Conservation (phyloP, 2,329 filamentous ascomycete genomes). For the Talaromyces sp. region DNA sequence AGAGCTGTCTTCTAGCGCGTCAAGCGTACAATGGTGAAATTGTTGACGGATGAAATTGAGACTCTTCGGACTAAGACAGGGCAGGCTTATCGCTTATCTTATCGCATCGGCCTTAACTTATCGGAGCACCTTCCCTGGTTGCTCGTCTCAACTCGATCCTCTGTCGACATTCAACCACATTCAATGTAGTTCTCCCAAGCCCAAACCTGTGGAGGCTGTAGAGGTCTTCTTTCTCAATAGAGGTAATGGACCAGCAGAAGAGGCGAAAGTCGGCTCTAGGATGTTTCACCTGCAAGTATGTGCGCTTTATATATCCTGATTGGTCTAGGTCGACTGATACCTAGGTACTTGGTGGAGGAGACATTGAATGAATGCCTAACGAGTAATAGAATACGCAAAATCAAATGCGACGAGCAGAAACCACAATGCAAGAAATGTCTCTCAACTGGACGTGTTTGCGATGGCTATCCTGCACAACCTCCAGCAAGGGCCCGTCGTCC, state of each 20-base stretch:
- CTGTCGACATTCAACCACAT: not conserved
- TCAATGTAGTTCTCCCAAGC: not conserved
- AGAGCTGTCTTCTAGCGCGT: not conserved
- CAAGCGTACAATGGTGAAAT: not conserved
- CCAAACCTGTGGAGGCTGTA: not conserved
- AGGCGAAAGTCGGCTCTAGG: constrained; percentile 11
- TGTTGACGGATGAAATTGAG: not conserved
- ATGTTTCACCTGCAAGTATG: constrained; percentile 16
- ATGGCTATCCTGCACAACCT: constrained; percentile 13
- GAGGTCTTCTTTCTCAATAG: not conserved
- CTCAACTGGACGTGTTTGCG: constrained; percentile 14
- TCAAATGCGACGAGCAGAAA: constrained; percentile 18
- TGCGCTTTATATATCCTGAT: not conserved
- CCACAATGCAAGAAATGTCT: constrained; percentile 13
- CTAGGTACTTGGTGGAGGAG: not conserved
- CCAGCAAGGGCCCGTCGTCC: not conserved
- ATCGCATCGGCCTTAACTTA: not conserved
- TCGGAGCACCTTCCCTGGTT: not conserved
- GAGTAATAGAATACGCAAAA: constrained; percentile 11
- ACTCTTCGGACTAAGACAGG: not conserved
- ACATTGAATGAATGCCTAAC: not conserved
- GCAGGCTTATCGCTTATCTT: not conserved
- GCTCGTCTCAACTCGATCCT: not conserved
- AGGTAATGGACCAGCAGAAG: not conserved
- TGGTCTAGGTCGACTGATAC: too few species aligned